Evolutionary conservation across 2,329 filamentous ascomycete genomes (phyloP).

Genomic region (Calonectria honghensis): DNA sequence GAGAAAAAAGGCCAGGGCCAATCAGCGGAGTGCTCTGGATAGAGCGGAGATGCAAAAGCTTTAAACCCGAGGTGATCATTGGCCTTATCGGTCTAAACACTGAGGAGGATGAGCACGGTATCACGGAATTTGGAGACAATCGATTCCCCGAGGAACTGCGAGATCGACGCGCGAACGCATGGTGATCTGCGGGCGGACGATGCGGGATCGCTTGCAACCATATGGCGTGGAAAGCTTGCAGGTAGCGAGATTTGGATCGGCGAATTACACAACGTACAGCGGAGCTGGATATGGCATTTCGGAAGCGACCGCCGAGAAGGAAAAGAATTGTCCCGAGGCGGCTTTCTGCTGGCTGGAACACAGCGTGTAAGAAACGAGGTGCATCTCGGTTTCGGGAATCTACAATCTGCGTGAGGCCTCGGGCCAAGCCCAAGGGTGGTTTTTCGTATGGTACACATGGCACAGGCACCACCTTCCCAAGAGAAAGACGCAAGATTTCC

Average conservation of each 20-base stretch:
- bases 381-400: background rate
- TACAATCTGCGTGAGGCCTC: background rate
- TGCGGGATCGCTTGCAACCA: conserved; percentile 2
- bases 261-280: background rate
- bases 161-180: background rate
- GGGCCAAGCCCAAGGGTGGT: background rate
- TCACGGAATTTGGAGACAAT: background rate
- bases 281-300: background rate
- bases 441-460: background rate
- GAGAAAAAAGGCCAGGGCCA: background rate
- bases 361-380: background rate
- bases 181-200: background rate
- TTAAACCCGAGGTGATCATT: background rate
- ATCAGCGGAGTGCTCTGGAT: background rate
- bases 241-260: background rate
- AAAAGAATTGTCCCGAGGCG: background rate
- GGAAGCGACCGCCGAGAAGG: background rate
- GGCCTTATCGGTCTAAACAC: background rate
- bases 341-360: background rate
- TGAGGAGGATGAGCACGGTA: background rate
- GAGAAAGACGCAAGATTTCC: background rate
- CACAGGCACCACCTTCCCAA: background rate
- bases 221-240: background rate
- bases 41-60: background rate
- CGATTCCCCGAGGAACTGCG: background rate